Percentiles rank a stretch among this genome's conserved stretches.
Conservation (phyloP, 805 yeast species). For the Grigorovia transvaalensis region DNA sequence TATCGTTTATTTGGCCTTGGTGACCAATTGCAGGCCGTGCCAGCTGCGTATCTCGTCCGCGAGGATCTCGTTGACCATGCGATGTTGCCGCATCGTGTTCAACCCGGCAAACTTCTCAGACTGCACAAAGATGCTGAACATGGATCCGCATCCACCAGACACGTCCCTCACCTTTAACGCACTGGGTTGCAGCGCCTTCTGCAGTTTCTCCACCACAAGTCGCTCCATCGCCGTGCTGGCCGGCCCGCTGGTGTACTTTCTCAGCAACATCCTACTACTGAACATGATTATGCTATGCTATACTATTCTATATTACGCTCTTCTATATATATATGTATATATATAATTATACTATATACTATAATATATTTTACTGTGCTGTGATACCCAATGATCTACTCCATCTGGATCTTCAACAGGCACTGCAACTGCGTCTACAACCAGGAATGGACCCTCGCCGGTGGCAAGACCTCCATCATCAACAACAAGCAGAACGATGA, state of each 20-base stretch:
- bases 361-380: too few species aligned
- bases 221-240: constrained; percentile 36
- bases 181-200: constrained; percentile 48
- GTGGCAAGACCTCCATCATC: constrained; percentile 24
- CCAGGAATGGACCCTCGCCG: constrained; percentile 51
- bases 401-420: constrained; percentile 84
- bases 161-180: constrained; percentile 65
- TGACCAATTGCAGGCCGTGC: constrained; percentile 89
- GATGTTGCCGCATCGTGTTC: constrained; percentile 82
- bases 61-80: constrained; percentile 71
- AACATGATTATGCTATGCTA: too few species aligned
- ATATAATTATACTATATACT: too few species aligned
- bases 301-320: too few species aligned
- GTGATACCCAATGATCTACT: constrained; percentile 41
- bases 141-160: constrained; percentile 95
- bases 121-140: constrained; percentile 81
- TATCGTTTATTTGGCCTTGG: constrained; percentile 31
- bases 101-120: constrained; percentile 68
- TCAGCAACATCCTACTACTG: not conserved
- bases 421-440: constrained; percentile 84
- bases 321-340: too few species aligned
- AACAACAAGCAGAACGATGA: constrained; percentile 56
- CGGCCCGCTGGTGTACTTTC: not conserved
- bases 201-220: constrained; percentile 47
- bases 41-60: constrained; percentile 80